A percentile compares a stretch with the other conserved stretches of the same genome.
Conservation (phyloP, 306 rosid genomes). For the Trifolium fragiferum region DNA sequence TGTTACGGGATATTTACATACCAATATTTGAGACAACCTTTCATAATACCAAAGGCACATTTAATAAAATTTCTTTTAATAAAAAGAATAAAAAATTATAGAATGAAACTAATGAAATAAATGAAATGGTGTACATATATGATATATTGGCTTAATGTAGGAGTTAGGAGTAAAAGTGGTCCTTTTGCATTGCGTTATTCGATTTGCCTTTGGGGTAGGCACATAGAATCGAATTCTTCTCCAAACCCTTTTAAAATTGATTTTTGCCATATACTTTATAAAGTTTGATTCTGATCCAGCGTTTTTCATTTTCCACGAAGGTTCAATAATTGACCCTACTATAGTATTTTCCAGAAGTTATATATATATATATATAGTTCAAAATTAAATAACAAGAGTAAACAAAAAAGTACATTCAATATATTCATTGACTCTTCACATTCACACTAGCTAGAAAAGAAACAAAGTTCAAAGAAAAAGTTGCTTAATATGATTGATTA, state of each 20-base stretch:
- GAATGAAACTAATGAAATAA: background rate
- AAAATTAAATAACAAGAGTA: background rate
- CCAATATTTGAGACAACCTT: no score
- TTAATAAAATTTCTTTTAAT: no score
- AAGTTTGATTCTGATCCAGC: conserved; percentile 40
- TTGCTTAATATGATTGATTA: background rate
- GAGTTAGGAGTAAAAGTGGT: conserved; percentile 43
- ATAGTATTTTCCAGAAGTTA: conserved; percentile 13
- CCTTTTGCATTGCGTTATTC: conserved; percentile 36
- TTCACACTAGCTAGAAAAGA: background rate
- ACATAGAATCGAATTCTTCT: conserved; percentile 55
- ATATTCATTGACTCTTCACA: conserved; percentile 34
- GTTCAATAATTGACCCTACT: conserved; percentile 44
- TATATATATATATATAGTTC: no score
- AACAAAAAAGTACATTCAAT: conserved; percentile 4
- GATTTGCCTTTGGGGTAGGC: conserved; percentile 54
- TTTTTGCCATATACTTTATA: conserved; percentile 39
- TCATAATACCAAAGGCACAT: no score
- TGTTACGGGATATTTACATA: no score
- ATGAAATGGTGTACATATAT: background rate
- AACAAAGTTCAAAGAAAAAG: background rate
- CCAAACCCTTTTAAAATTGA: conserved; percentile 40
- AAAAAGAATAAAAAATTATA: background rate
- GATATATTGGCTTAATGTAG: conserved; percentile 28
- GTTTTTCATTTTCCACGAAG: conserved; percentile 48